Percentiles rank a stretch among this genome's conserved stretches.
Conservation (phyloP, 345 rosid genomes). For the Salix arbutifolia region DNA sequence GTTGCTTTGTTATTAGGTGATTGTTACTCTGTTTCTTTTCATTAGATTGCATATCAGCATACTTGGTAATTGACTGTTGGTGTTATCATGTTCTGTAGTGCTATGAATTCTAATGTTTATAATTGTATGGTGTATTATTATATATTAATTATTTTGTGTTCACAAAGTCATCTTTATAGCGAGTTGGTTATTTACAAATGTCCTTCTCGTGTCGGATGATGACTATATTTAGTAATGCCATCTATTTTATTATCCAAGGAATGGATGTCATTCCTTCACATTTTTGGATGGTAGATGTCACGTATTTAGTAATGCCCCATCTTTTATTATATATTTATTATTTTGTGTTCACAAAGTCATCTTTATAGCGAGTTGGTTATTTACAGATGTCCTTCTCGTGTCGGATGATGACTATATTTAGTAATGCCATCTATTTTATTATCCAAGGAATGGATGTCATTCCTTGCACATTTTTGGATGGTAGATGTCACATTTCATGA, state of each 20-base stretch:
- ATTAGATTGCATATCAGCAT: neutral
- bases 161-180: constrained; percentile 37
- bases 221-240: neutral
- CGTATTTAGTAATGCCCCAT: no score
- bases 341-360: neutral
- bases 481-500: constrained; percentile 1
- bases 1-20: neutral
- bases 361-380: neutral
- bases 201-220: neutral
- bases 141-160: neutral
- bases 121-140: neutral
- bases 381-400: constrained; percentile 14
- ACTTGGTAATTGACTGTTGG: neutral
- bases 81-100: neutral
- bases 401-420: constrained; percentile 35
- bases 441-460: constrained; percentile 1
- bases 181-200: constrained; percentile 16
- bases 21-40: neutral
- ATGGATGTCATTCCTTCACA: neutral
- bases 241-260: neutral
- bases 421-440: constrained; percentile 12
- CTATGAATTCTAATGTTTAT: neutral
- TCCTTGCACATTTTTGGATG: constrained; percentile 27
- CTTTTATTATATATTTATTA: neutral
- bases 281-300: neutral